These are phyloP conservation scores for Parietichytrium sp. DNA, from an alignment of 108 stramenopile genomes.

Conservation along the genomic window DNA sequence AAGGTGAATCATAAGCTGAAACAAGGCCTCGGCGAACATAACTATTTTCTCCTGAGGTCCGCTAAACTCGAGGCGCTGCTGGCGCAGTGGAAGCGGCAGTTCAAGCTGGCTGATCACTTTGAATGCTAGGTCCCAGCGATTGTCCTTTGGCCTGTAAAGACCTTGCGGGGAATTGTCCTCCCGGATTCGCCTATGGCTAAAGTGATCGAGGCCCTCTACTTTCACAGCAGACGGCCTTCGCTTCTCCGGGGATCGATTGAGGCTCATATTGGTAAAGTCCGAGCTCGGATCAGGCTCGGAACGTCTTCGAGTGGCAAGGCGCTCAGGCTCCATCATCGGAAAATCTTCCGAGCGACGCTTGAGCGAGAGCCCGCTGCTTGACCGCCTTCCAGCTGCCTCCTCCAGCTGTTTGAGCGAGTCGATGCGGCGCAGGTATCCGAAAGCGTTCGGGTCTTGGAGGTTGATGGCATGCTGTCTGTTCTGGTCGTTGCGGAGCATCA, in stretches of 20 bases:
- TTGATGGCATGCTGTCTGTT: too few relatives aligned
- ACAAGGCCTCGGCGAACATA: neutral
- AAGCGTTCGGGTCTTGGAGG: too few relatives aligned
- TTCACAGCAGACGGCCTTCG: neutral
- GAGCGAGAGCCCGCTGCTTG: too few relatives aligned
- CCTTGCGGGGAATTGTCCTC: constrained; percentile 1
- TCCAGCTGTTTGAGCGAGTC: too few relatives aligned
- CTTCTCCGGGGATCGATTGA: neutral
- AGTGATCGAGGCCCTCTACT: neutral
- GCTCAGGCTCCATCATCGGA: too few relatives aligned
- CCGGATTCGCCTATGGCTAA: neutral
- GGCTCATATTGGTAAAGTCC: neutral
- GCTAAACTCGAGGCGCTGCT: neutral
- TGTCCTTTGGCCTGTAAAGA: neutral
- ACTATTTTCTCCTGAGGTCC: neutral
- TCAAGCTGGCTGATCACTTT: neutral
- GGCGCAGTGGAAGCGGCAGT: neutral
- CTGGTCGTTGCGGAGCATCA: too few relatives aligned
- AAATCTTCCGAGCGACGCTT: too few relatives aligned
- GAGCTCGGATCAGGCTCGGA: neutral
- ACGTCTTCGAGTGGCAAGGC: too few relatives aligned
- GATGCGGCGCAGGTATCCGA: too few relatives aligned
- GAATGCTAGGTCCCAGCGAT: neutral
- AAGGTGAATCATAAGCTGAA: neutral
- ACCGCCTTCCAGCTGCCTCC: too few relatives aligned